Evolutionary conservation across 805 yeast species (phyloP).

Genomic region (Metschnikowia henanensis): DNA sequence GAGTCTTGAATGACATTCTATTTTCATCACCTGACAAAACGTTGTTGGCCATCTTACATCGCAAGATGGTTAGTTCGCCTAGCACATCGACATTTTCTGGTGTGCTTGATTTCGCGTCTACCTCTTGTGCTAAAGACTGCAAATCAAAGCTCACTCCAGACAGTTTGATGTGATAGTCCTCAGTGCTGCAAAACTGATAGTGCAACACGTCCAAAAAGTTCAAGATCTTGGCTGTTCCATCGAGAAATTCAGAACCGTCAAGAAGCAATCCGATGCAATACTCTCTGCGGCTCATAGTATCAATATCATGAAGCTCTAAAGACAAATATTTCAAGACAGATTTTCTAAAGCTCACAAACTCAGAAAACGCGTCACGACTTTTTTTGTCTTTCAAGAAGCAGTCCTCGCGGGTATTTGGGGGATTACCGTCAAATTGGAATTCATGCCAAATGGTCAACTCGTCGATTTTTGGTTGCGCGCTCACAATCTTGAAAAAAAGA

Average conservation of each 20-base stretch:
- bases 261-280: slow-evolving; percentile 55
- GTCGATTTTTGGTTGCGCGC: slow-evolving; percentile 55
- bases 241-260: slow-evolving; percentile 46
- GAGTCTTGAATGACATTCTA: slow-evolving; percentile 24
- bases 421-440: slow-evolving; percentile 41
- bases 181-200: slow-evolving; percentile 48
- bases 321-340: slow-evolving; percentile 64
- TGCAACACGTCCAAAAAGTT: slow-evolving; percentile 68
- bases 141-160: slow-evolving; percentile 30
- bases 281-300: slow-evolving; percentile 49
- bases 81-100: slow-evolving; percentile 19
- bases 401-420: slow-evolving; percentile 30
- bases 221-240: slow-evolving; percentile 66
- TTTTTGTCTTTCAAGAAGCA: slow-evolving; percentile 31
- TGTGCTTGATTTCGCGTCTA: slow-evolving; percentile 15
- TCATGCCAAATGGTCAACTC: slow-evolving; percentile 55
- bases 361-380: slow-evolving; percentile 53
- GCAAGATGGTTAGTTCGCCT: slow-evolving; percentile 21
- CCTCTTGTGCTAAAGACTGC: slow-evolving; percentile 38
- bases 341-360: slow-evolving; percentile 62
- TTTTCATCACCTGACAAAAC: slow-evolving; percentile 20
- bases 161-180: slow-evolving; percentile 35
- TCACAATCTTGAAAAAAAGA: slow-evolving; percentile 52
- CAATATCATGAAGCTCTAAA: slow-evolving; percentile 65
- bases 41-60: slow-evolving; percentile 22